Evolutionary conservation across 306 rosid genomes (phyloP), one percentile per base, ranked within the genome.

Genomic region (Quercus suber): DNA sequence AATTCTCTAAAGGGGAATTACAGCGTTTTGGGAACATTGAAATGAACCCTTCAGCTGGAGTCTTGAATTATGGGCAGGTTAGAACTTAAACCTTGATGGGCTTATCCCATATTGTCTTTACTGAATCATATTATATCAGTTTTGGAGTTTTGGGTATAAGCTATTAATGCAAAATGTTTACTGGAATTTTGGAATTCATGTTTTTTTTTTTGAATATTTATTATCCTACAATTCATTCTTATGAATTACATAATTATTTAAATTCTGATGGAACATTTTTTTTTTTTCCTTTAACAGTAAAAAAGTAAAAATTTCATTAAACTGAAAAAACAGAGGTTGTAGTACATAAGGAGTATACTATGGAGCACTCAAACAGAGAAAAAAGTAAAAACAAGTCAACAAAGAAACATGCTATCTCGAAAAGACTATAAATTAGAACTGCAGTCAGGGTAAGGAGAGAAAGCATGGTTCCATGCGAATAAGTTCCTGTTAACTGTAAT

Each of bases 1-100:
- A 65, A 69, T 95, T 95, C 75, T 72, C 97, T 12, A 77, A 87
- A 68, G 99, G 98, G 35, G 94, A 95, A 89, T 76, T 95, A 0
- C 90, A 87, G 76, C 89, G 93, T 31, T 95, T 95, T 88, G 99
- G 97, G 68, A 93, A 95, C 84, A 93, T 95, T 60, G 97, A 95
- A 80, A 73, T 95, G 90, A 89, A 67, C 72, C 99, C 99, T 64
- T 87, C 98, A 4, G 92, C 99, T 4, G 99, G 97, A 71, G 90
- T 95, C 74, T 73, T 95, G 60, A 95, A 95, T 85, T 95, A 95
- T 77, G 99, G 97, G 55, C 98, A 95, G 99, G 98, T 95, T 81
- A 71, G 76, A 67, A 69, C 75, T 60, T 68, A 9, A 78, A 61
- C 76, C 43, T 55, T 55, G 28, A 43, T 70, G 45, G 23, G 51